Evolutionary conservation across 306 rosid genomes (phyloP).

Genomic region (Cucumis cinereus): DNA sequence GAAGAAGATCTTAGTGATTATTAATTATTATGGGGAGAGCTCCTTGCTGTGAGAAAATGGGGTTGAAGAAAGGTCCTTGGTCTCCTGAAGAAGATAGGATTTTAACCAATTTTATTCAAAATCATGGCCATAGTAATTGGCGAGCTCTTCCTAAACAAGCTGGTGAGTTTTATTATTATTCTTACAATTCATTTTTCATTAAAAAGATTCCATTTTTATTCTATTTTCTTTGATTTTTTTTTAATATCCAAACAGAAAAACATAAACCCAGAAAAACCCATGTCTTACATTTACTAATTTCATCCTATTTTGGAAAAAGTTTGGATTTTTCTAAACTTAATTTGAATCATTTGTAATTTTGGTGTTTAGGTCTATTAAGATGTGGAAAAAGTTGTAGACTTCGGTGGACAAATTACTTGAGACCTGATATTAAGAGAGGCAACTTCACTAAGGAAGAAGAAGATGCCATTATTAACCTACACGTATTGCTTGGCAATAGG

Average conservation of each 20-base stretch:
- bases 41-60: slow-evolving; percentile 96
- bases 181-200: neutral
- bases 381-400: slow-evolving; percentile 95
- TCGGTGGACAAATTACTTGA: slow-evolving; percentile 70
- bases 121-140: slow-evolving; percentile 79
- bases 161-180: slow-evolving; percentile 27
- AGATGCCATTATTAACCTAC: slow-evolving; percentile 52
- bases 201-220: neutral
- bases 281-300: neutral
- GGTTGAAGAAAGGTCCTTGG: slow-evolving; percentile 93
- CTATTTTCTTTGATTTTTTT: neutral
- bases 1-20: too few species aligned
- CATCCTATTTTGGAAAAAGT: neutral
- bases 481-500: slow-evolving; percentile 74
- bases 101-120: slow-evolving; percentile 38
- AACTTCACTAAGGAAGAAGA: slow-evolving; percentile 81
- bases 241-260: neutral
- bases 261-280: neutral
- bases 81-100: slow-evolving; percentile 70
- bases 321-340: neutral
- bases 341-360: neutral
- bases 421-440: slow-evolving; percentile 92
- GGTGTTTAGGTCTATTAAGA: slow-evolving; percentile 46
- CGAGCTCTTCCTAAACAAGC: slow-evolving; percentile 94
- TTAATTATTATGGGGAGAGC: slow-evolving; percentile 47